Conservation (phyloP, 2,329 filamentous ascomycete species). For the Polychaeton citri region DNA sequence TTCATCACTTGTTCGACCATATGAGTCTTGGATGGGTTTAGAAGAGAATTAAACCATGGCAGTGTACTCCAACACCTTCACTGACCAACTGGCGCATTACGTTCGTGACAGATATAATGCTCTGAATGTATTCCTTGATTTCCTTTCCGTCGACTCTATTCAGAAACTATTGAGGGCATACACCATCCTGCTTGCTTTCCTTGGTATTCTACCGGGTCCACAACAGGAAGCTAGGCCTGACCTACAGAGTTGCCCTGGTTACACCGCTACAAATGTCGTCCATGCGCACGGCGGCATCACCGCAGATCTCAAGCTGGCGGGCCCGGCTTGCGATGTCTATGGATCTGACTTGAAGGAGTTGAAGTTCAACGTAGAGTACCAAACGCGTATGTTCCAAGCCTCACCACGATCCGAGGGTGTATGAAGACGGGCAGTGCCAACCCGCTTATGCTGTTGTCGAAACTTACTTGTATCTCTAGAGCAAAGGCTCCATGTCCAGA, state of each 20-base stretch:
- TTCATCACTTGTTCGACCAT: too few relatives aligned
- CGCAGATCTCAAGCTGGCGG: slow-evolving; percentile 57
- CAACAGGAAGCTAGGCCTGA: too few relatives aligned
- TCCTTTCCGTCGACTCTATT: too few relatives aligned
- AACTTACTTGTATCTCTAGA: slow-evolving; percentile 10
- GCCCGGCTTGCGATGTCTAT: slow-evolving; percentile 48
- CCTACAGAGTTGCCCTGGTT: slow-evolving; percentile 46
- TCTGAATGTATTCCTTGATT: too few relatives aligned
- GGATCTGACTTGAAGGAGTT: slow-evolving; percentile 44
- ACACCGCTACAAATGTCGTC: slow-evolving; percentile 48
- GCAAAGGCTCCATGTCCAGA: slow-evolving; percentile 55
- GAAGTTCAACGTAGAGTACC: slow-evolving; percentile 47
- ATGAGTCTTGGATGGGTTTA: too few relatives aligned
- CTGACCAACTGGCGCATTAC: too few relatives aligned
- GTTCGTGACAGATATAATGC: too few relatives aligned
- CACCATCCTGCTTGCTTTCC: too few relatives aligned
- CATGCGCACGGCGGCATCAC: slow-evolving; percentile 44
- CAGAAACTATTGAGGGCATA: too few relatives aligned
- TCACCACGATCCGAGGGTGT: background rate
- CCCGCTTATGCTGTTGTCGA: slow-evolving; percentile 1
- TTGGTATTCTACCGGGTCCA: too few relatives aligned
- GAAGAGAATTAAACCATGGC: too few relatives aligned
- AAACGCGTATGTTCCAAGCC: slow-evolving; percentile 39
- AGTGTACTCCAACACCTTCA: too few relatives aligned
- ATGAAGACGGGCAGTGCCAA: background rate